Evolutionary conservation across 805 yeast genomes (phyloP).

Genomic region (Metschnikowia arizonensis): DNA sequence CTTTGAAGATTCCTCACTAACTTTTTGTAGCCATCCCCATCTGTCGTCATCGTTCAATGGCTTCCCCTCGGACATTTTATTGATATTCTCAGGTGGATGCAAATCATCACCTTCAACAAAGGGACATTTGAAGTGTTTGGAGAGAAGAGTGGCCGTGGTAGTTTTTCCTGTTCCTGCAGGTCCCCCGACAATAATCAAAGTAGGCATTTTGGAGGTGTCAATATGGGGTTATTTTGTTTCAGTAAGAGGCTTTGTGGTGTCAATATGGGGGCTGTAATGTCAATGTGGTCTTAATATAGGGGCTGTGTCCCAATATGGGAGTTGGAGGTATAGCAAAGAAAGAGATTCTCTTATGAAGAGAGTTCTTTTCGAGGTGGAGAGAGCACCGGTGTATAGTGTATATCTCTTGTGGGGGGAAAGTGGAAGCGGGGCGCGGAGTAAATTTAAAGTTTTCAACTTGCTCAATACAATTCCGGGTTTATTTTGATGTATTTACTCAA

Average conservation of each 20-base stretch:
- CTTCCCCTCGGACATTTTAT: conserved; percentile 75
- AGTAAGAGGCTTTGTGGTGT: background rate
- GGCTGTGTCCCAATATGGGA: no score
- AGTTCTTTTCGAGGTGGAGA: background rate
- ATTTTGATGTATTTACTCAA: background rate
- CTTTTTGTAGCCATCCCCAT: conserved; percentile 75
- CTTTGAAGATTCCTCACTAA: conserved; percentile 42
- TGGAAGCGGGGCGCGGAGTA: conserved; percentile 6
- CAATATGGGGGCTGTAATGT: background rate
- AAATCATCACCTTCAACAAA: conserved; percentile 83
- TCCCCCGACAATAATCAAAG: conserved; percentile 74
- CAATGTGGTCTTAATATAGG: no score
- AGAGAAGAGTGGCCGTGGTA: conserved; percentile 59
- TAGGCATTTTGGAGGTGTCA: conserved; percentile 8
- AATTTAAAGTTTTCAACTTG: background rate
- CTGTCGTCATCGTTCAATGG: conserved; percentile 89
- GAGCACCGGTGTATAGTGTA: background rate
- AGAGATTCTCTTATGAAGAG: background rate
- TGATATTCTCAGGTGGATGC: conserved; percentile 68
- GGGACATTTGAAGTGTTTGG: conserved; percentile 44
- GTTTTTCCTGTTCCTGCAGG: conserved; percentile 97
- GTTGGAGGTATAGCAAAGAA: background rate
- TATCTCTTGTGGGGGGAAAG: conserved; percentile 5
- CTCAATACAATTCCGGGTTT: background rate
- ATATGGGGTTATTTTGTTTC: background rate